Conservation (phyloP, 129 eudicot species). For the Arctium minus region DNA sequence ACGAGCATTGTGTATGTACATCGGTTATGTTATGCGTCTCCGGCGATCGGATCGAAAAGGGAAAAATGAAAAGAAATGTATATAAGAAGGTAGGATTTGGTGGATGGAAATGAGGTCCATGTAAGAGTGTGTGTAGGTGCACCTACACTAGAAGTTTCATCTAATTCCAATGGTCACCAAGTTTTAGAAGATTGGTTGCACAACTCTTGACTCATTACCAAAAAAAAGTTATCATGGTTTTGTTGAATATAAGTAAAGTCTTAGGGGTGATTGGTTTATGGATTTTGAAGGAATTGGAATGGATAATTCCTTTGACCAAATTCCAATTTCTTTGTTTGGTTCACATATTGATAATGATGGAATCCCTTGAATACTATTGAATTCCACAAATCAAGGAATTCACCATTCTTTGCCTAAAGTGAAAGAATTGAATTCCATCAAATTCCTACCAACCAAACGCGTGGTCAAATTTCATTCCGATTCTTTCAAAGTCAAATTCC, state of each 20-base stretch:
- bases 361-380: no score
- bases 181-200: conserved; percentile 10
- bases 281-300: no score
- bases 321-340: no score
- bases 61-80: background rate
- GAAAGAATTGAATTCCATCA: no score
- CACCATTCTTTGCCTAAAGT: no score
- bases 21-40: background rate
- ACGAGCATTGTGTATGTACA: background rate
- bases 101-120: conserved; percentile 14
- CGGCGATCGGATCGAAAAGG: background rate
- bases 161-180: conserved; percentile 13
- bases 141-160: conserved; percentile 13
- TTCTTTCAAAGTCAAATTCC: no score
- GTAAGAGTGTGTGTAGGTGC: conserved; percentile 25
- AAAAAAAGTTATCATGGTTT: background rate
- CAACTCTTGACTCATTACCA: conserved; percentile 18
- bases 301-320: no score
- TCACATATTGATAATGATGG: no score
- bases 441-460: no score
- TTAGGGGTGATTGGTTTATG: no score
- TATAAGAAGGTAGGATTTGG: conserved; percentile 1
- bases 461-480: no score
- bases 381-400: no score
- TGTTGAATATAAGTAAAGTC: background rate